Base-by-base conservation (phyloP, 805 yeast species). In the Cyberlindnera subsufficiens region DNA sequence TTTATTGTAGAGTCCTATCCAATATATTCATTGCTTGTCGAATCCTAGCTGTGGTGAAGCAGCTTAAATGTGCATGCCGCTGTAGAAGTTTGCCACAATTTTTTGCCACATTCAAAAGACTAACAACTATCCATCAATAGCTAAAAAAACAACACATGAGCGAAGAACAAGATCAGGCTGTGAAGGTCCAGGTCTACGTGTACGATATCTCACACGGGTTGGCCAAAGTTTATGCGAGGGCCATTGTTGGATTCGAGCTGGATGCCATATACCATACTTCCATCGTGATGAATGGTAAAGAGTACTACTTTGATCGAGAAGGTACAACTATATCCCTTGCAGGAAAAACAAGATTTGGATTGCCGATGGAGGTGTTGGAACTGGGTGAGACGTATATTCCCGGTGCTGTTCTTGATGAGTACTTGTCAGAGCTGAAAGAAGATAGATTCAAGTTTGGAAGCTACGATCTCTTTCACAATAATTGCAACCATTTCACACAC, bases 211-310 rank as follows among this genome's bases (percentile, higher is more conserved):
- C 85, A 1, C 70, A 65, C 27, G 87, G 87, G 0, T 56, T 81
- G 46, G 88, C 88, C 5, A 65, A 71, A 10, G 52, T 65, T 17
- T 65, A 74, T 50, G 67, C 82, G 5, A 72, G 67, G 15, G 66
- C 68, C 59, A 53, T 81, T 8, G 58, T 81, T 2, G 87, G 86
- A 5, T 54, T 60, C n/a, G 53, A 58, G 7, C 55, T 78, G 8
- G 85, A 80, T 25, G 88, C 86, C 13, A 71, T 81, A 6, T 82
- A 81, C 68, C 88, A 81, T 57, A 80, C 86, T 1, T 69, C 78
- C 2, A 74, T 79, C 2, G 78, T 78, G 10, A 67, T 74, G 16
- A 66, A 69, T 50, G 72, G 68, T n/a, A 65, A 64, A 40, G 88
- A 81, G 52, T 68, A 72, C 49, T 81, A 71, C 53, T 78, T 76